Evolutionary conservation across 805 yeast genomes (phyloP).

Genomic region (Pichia thaimueangensis): DNA sequence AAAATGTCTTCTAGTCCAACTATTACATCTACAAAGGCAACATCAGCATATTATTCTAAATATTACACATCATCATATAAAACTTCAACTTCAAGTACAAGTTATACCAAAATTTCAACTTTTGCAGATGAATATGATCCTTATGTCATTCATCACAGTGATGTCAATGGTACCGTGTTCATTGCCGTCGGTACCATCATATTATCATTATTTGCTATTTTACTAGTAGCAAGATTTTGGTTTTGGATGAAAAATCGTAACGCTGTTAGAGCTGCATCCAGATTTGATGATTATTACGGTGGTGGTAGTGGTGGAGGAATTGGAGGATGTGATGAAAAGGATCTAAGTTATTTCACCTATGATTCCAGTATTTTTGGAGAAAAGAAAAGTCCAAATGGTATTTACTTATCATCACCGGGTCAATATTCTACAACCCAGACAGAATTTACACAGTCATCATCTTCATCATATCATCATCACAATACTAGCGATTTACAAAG

Average conservation of each 20-base stretch:
- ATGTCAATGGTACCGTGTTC: slow-evolving; percentile 36
- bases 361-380: slow-evolving; percentile 13
- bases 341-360: slow-evolving; percentile 8
- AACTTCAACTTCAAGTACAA: background rate
- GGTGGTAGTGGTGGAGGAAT: slow-evolving; percentile 8
- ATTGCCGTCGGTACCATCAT: slow-evolving; percentile 36
- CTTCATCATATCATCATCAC: background rate
- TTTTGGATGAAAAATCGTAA: slow-evolving; percentile 24
- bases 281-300: slow-evolving; percentile 19
- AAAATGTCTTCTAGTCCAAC: too few species aligned
- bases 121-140: slow-evolving; percentile 26
- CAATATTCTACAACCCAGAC: slow-evolving; percentile 8
- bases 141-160: slow-evolving; percentile 22
- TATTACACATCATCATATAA: background rate
- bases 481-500: background rate
- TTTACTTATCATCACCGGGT: slow-evolving; percentile 8
- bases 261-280: slow-evolving; percentile 13
- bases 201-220: slow-evolving; percentile 18
- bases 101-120: background rate
- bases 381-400: slow-evolving; percentile 2
- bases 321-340: slow-evolving; percentile 11
- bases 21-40: too few species aligned
- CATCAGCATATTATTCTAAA: too few species aligned
- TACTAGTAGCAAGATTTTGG: slow-evolving; percentile 20
- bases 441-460: slow-evolving; percentile 2